Evolutionary conservation across 768 basidiomycete genomes (phyloP), one percentile per base, ranked within the genome.

Genomic region (Panus rudis): DNA sequence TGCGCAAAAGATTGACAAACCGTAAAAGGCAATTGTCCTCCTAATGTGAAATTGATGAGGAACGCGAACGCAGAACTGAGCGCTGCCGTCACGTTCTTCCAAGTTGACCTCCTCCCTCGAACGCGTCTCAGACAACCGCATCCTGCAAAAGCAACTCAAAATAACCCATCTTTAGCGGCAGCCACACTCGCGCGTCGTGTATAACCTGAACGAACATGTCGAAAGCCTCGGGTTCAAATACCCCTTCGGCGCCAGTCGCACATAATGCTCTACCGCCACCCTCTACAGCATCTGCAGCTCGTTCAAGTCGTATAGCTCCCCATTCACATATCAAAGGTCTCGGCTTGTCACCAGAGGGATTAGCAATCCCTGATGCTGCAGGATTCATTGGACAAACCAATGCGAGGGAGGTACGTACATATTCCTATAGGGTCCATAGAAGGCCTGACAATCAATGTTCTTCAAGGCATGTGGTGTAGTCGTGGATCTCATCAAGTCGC

Each of bases 251-350:
- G 4, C 62, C 66, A 3, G 62, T 66, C 6, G 59, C 66, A 13
- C 84, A 86, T 62, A 88, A 81, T 45, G 81, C 86, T 1, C 70
- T 84, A 3, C 76, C 84, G 0, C 83, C 83, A 0, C 84, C 84
- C 0, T 71, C 83, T 4, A 69, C 73, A 2, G 62, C 77, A 0
- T 72, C 79, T 11, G 74, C 79, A 1, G 72, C 73, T 11, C 75
- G 84, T 19, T 79, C 86, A 0, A 85, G 86, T 23, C 78, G 87
- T 27, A 88, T 92, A 34, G 87, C 89, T 1, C 81, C 91, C 3
- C 93, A 97, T 59, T 96, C 92, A 4, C 93, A 97, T 62, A 97
- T 97, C 62, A 94, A 92, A 68, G 93, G 92, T 6, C 82, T 98
- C 22, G 96, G 96, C 3, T 70, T 98, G 42, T 84, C 76, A 31